These are phyloP conservation scores for Colletotrichum sansevieriae DNA, from an alignment of 2,329 filamentous ascomycete genomes.

Conservation along the genomic window DNA sequence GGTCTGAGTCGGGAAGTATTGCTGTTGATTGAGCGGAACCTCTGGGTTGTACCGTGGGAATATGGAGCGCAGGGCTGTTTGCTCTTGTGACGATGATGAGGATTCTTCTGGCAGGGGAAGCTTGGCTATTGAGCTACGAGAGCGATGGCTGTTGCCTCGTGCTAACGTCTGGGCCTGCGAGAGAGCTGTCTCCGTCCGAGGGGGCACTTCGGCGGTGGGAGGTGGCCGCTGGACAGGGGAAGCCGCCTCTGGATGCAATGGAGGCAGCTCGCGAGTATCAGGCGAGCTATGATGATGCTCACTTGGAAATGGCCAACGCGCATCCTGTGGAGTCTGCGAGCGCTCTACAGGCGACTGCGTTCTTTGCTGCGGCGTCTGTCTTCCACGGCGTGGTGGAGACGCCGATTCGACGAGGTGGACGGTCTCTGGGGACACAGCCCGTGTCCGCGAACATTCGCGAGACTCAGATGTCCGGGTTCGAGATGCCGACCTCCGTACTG, in stretches of 20 bases:
- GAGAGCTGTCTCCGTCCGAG: slow-evolving; percentile 64
- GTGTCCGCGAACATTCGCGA: slow-evolving; percentile 49
- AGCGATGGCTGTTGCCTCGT: slow-evolving; percentile 62
- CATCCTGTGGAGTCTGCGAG: slow-evolving; percentile 47
- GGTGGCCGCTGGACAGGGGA: slow-evolving; percentile 54
- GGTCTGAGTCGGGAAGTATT: slow-evolving; percentile 77
- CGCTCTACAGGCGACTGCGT: slow-evolving; percentile 52
- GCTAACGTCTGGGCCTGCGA: slow-evolving; percentile 65
- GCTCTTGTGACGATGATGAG: slow-evolving; percentile 42
- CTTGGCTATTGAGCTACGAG: slow-evolving; percentile 70
- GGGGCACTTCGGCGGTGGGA: slow-evolving; percentile 57
- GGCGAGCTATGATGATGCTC: slow-evolving; percentile 30
- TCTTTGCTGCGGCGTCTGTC: slow-evolving; percentile 51
- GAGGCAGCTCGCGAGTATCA: slow-evolving; percentile 22
- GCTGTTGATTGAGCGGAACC: slow-evolving; percentile 74
- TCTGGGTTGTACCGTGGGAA: slow-evolving; percentile 81
- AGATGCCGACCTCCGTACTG: slow-evolving; percentile 58
- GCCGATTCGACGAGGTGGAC: slow-evolving; percentile 43
- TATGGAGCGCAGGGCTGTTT: slow-evolving; percentile 73
- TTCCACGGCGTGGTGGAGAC: slow-evolving; percentile 49
- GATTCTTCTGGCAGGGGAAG: slow-evolving; percentile 57
- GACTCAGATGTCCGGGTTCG: slow-evolving; percentile 54
- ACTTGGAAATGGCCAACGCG: slow-evolving; percentile 38
- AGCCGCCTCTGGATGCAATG: slow-evolving; percentile 38
- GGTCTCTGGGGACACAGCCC: slow-evolving; percentile 53